Evolutionary conservation across 768 basidiomycete genomes (phyloP), one percentile per base, ranked within the genome.

Genomic region (Tricholoma sp.): DNA sequence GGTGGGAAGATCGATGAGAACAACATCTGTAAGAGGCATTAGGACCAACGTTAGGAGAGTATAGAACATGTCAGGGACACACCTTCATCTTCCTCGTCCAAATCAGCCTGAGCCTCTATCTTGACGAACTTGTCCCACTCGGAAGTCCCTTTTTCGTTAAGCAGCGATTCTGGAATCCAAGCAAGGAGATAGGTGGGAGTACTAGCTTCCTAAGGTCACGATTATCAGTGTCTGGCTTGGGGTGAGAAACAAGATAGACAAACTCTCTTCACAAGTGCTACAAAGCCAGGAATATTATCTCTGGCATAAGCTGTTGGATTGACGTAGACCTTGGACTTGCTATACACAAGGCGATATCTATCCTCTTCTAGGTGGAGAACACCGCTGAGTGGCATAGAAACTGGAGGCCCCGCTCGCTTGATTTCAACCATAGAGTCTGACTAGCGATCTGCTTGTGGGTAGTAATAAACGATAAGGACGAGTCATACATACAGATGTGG

Each of bases 201-300:
- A 7, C 79, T 68, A 32, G 84, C 85, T 68, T 91, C 91, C 89
- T 91, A 68, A 16, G 46, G 58, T 37, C 50, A 50, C 21, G 31
- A 5, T 18, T 64, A 37, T 47, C 39, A 59, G 35, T 50, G 57
- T 50, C 37, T 56, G 53, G 45, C 50, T 50, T 27, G 29, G n/a
- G 24, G 31, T 34, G 29, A 34, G 27, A 35, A 39, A 8, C 52
- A 56, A 53, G 61, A 54, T 55, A 34, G 4, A 76, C 86, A 54
- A 62, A 93, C 93, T 65, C 88, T 82, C 76, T 94, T 92, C 18
- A 98, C 94, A 57, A 99, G 79, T 14, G 89, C 86, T 6, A 94
- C 85, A 69, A 96, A 98, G 1, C 97, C 97, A 2, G 92, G 85
- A 34, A 98, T 91, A 70, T 98, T 96, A 71, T 98, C 97, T 65